Evolutionary conservation across 768 basidiomycete species (phyloP).

Genomic region (Melanogaster broomeanus): DNA sequence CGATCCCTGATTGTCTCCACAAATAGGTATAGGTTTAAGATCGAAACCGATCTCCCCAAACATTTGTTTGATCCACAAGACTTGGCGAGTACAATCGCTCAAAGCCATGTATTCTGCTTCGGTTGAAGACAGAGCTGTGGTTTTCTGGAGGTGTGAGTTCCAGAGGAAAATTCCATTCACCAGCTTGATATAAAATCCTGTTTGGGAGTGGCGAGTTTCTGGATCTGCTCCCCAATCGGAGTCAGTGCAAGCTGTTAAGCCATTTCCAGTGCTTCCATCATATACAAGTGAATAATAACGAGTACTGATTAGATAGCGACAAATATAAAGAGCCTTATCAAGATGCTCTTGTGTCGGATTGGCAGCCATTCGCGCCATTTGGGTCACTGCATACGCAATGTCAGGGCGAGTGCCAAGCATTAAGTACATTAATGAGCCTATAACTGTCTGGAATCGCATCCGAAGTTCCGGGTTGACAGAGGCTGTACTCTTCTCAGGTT

Average conservation of each 20-base stretch:
- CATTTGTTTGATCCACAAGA: constrained; percentile 26
- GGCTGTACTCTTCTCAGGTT: not conserved
- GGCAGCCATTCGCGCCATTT: constrained; percentile 17
- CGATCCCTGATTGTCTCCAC: constrained; percentile 12
- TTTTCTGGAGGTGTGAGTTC: too few relatives aligned
- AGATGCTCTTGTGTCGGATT: constrained; percentile 2
- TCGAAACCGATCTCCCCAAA: constrained; percentile 19
- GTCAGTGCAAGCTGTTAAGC: not conserved
- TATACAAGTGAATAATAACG: not conserved
- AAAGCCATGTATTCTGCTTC: constrained; percentile 49
- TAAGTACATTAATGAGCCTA: constrained; percentile 31
- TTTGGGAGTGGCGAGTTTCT: not conserved
- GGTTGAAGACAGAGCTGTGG: constrained; percentile 26
- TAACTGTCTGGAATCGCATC: not conserved
- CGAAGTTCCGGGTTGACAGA: not conserved
- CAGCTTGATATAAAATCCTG: not conserved
- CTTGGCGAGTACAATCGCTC: constrained; percentile 27
- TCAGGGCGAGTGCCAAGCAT: constrained; percentile 31
- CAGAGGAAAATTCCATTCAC: not conserved
- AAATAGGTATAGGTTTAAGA: constrained; percentile 10
- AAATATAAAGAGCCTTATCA: not conserved
- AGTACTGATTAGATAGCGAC: not conserved
- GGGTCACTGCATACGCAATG: constrained; percentile 30
- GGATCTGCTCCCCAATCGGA: not conserved
- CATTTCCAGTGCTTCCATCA: not conserved